These are phyloP conservation scores for Ustilago trichophora DNA, from an alignment of 1,284 basidiomycete genomes.

Conservation along the genomic window DNA sequence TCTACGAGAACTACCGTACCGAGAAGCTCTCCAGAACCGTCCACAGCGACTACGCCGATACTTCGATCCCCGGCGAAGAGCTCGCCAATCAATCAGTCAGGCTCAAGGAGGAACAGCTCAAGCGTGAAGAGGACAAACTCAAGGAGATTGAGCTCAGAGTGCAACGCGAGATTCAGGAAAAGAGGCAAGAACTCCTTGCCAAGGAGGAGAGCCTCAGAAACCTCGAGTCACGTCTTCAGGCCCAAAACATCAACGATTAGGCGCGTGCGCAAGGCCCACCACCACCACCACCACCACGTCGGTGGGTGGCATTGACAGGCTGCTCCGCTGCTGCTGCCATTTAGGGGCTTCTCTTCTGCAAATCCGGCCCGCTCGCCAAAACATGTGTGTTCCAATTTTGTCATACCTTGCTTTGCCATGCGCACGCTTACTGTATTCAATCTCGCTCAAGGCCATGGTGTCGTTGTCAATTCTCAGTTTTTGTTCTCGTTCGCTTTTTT, in stretches of 20 bases:
- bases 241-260: constrained; percentile 63
- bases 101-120: constrained; percentile 97
- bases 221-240: constrained; percentile 86
- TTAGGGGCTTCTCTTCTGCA: no score
- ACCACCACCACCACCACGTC: no score
- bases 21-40: constrained; percentile 96
- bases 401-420: no score
- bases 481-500: no score
- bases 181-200: constrained; percentile 85
- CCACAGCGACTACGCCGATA: constrained; percentile 73
- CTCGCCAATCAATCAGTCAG: constrained; percentile 94
- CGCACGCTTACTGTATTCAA: no score
- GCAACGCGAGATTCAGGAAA: constrained; percentile 98
- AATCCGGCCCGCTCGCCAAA: no score
- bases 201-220: constrained; percentile 73
- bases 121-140: constrained; percentile 81
- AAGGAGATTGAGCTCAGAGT: constrained; percentile 98
- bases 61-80: constrained; percentile 76
- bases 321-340: no score
- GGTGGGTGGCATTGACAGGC: no score
- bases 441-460: no score
- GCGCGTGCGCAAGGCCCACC: no score
- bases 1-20: constrained; percentile 91
- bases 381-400: no score
- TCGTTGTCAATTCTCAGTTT: no score